phyloP scores from a whole-genome alignment of 108 stramenopile genomes.

The Chaetoceros tenuissimus region DNA sequence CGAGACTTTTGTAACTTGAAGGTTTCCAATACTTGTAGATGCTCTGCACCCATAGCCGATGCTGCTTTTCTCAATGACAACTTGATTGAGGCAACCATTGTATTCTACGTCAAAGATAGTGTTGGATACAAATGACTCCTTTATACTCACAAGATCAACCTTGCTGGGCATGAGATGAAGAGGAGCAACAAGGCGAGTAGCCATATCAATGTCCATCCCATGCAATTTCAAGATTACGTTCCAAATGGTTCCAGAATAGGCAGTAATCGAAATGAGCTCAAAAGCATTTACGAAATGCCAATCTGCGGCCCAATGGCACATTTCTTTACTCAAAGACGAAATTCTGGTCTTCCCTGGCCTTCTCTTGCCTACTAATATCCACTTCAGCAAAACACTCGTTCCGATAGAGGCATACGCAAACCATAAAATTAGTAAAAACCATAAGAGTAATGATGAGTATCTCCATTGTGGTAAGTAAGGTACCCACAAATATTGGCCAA shows the following conservation, averaged over 20 bases:
- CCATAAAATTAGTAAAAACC: not conserved
- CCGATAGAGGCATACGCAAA: not conserved
- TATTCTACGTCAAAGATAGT: not conserved
- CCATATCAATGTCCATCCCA: slow-evolving; percentile 5
- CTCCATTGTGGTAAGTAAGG: slow-evolving; percentile 3
- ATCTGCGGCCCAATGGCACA: slow-evolving; percentile 2
- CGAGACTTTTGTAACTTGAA: too few relatives aligned
- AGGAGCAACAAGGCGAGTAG: not conserved
- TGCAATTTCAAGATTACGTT: slow-evolving; percentile 3
- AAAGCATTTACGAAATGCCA: slow-evolving; percentile 1
- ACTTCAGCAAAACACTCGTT: slow-evolving; percentile 6
- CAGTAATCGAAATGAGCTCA: not conserved
- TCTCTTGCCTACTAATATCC: slow-evolving; percentile 3
- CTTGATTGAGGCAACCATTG: not conserved
- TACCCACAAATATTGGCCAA: slow-evolving; percentile 1
- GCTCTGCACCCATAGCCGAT: too few relatives aligned
- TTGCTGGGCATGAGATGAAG: slow-evolving; percentile 4
- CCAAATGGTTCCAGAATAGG: slow-evolving; percentile 1
- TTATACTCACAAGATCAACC: slow-evolving; percentile 6
- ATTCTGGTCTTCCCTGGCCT: too few relatives aligned
- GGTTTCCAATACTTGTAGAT: too few relatives aligned
- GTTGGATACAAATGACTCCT: not conserved
- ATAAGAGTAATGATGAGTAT: slow-evolving; percentile 1
- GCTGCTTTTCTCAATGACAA: slow-evolving; percentile 7
- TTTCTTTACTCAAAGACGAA: too few relatives aligned